Evolutionary conservation across 2,329 filamentous ascomycete genomes (phyloP).

Genomic region (Colletotrichum orchidophilum): DNA sequence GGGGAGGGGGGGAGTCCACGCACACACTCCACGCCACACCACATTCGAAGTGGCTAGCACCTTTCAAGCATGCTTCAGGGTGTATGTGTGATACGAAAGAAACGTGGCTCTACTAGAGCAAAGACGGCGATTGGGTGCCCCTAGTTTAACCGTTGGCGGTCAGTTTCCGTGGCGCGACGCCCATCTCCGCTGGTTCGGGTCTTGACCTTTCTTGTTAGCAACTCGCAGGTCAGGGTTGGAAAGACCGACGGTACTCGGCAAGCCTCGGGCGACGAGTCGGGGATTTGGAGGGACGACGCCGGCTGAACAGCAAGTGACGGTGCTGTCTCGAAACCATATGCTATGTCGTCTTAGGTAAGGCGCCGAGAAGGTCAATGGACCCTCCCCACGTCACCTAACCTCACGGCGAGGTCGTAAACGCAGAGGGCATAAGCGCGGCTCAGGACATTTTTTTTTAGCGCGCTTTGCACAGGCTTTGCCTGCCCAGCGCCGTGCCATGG

Average conservation of each 20-base stretch:
- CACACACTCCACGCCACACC: neutral
- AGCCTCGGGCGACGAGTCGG: slow-evolving; percentile 3
- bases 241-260: slow-evolving; percentile 6
- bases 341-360: slow-evolving; percentile 15
- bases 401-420: neutral
- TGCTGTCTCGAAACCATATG: neutral
- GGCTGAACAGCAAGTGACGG: neutral
- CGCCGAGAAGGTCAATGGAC: neutral
- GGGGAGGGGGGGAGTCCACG: neutral
- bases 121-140: neutral
- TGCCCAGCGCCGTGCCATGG: neutral
- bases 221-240: neutral
- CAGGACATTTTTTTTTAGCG: slow-evolving; percentile 10
- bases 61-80: slow-evolving; percentile 9
- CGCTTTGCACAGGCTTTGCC: slow-evolving; percentile 9
- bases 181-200: neutral
- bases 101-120: neutral
- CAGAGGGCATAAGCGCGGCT: slow-evolving; percentile 10
- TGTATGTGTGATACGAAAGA: neutral
- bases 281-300: neutral
- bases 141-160: slow-evolving; percentile 11
- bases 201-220: neutral
- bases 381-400: neutral
- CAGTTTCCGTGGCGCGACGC: neutral
- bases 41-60: slow-evolving; percentile 4